Conservation (phyloP, 2,329 filamentous ascomycete genomes). For the Chaetomiaceae sp. region DNA sequence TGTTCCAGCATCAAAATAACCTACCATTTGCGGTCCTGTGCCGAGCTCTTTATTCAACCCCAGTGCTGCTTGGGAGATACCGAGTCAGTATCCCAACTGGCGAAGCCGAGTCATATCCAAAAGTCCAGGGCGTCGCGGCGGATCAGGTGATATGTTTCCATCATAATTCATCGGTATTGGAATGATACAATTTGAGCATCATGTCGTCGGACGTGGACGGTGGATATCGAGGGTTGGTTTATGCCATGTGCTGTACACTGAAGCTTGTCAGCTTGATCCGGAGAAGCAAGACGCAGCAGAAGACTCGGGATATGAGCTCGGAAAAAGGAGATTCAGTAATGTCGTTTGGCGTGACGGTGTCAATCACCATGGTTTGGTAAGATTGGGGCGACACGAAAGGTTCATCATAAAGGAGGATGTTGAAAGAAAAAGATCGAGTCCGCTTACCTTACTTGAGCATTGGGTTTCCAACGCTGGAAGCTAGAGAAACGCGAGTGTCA, state of each 20-base stretch:
- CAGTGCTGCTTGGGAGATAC: not conserved
- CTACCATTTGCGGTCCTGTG: slow-evolving; percentile 46
- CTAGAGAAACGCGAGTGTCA: not conserved
- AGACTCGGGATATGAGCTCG: not conserved
- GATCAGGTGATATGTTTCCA: slow-evolving; percentile 27
- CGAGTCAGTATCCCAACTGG: not conserved
- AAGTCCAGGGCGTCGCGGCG: not conserved
- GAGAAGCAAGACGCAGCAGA: not conserved
- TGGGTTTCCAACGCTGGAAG: not conserved
- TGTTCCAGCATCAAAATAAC: slow-evolving; percentile 21
- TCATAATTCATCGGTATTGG: slow-evolving; percentile 39
- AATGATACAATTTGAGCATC: slow-evolving; percentile 43
- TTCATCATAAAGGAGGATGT: slow-evolving; percentile 52
- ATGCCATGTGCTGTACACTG: slow-evolving; percentile 14
- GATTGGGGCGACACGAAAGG: slow-evolving; percentile 55
- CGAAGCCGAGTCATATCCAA: not conserved
- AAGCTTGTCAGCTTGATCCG: slow-evolving; percentile 16
- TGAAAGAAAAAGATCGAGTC: slow-evolving; percentile 3
- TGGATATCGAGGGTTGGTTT: not conserved
- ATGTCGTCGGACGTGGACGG: slow-evolving; percentile 25
- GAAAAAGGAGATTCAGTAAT: slow-evolving; percentile 36
- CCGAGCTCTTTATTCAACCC: not conserved
- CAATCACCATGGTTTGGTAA: slow-evolving; percentile 53
- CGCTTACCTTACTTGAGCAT: slow-evolving; percentile 20
- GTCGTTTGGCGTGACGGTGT: slow-evolving; percentile 50